Percentiles rank a stretch among this genome's conserved stretches.
Evolutionary conservation across 1,284 basidiomycete genomes (phyloP).

Genomic region (Grifola frondosa): DNA sequence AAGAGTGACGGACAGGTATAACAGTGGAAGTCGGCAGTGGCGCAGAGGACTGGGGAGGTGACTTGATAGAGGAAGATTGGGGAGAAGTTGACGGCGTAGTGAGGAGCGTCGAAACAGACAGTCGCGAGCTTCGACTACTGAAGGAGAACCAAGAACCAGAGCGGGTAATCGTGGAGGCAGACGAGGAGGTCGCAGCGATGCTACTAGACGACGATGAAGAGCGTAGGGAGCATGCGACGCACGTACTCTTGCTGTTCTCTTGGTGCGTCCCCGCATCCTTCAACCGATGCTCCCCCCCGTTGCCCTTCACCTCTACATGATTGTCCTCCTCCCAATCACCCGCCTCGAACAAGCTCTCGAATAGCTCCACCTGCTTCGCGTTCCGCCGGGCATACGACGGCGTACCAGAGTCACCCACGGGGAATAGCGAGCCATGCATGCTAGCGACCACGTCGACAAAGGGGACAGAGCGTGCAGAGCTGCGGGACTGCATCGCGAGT

Average conservation of each 20-base stretch:
- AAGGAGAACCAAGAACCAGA: conserved; percentile 60
- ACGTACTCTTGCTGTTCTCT: conserved; percentile 7
- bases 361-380: conserved; percentile 38
- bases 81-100: conserved; percentile 40
- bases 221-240: conserved; percentile 15
- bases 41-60: conserved; percentile 27
- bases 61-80: conserved; percentile 37
- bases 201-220: conserved; percentile 20
- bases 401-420: conserved; percentile 34
- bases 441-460: conserved; percentile 57
- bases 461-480: conserved; percentile 37
- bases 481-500: conserved; percentile 19
- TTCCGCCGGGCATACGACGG: conserved; percentile 28
- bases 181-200: conserved; percentile 33
- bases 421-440: conserved; percentile 64
- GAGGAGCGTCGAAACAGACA: conserved; percentile 33
- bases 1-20: conserved; percentile 9
- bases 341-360: conserved; percentile 48
- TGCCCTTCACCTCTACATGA: conserved; percentile 35
- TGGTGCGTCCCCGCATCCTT: conserved; percentile 16
- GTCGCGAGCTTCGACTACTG: conserved; percentile 37
- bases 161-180: conserved; percentile 34
- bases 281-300: conserved; percentile 20
- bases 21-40: conserved; percentile 17
- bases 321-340: conserved; percentile 41